Evolutionary conservation across 2,329 filamentous ascomycete genomes (phyloP).

Genomic region (Trichoderma sp.): DNA sequence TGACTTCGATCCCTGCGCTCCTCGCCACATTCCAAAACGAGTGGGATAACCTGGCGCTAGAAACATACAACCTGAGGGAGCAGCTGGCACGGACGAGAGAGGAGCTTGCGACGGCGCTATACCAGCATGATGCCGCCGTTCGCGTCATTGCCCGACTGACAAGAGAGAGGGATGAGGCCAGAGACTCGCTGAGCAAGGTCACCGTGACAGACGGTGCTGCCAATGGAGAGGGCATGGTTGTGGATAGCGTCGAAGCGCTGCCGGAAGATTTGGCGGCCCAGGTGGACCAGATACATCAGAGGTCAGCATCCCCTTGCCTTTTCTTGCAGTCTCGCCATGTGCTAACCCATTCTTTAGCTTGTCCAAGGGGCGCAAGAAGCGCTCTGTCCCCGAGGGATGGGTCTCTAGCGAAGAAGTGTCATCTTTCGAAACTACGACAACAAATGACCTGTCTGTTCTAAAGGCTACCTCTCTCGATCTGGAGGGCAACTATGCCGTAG

Average conservation of each 20-base stretch:
- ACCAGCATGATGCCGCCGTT: slow-evolving; percentile 96
- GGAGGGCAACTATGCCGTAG: slow-evolving; percentile 63
- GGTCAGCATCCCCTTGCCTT: slow-evolving; percentile 44
- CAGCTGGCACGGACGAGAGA: slow-evolving; percentile 86
- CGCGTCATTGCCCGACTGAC: slow-evolving; percentile 88
- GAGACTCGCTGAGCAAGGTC: slow-evolving; percentile 82
- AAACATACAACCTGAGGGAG: slow-evolving; percentile 87
- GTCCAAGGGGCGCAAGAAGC: slow-evolving; percentile 85
- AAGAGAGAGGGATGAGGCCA: slow-evolving; percentile 88
- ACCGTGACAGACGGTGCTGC: slow-evolving; percentile 60
- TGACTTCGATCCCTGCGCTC: slow-evolving; percentile 93
- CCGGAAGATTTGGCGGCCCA: slow-evolving; percentile 67
- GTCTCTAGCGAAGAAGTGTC: slow-evolving; percentile 69
- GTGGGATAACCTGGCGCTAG: slow-evolving; percentile 91
- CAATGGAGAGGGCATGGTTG: slow-evolving; percentile 84
- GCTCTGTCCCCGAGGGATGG: slow-evolving; percentile 82
- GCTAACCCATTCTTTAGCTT: slow-evolving; percentile 53
- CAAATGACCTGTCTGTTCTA: slow-evolving; percentile 47
- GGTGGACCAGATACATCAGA: slow-evolving; percentile 77
- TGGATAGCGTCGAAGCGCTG: slow-evolving; percentile 72
- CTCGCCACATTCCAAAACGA: slow-evolving; percentile 96
- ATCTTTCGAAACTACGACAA: slow-evolving; percentile 43
- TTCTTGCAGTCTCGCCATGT: slow-evolving; percentile 1
- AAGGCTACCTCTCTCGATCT: slow-evolving; percentile 50
- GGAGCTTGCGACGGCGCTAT: slow-evolving; percentile 88